Evolutionary conservation across 176 grass and related monocot species (phyloP).

Genomic region (Oryza australiensis): DNA sequence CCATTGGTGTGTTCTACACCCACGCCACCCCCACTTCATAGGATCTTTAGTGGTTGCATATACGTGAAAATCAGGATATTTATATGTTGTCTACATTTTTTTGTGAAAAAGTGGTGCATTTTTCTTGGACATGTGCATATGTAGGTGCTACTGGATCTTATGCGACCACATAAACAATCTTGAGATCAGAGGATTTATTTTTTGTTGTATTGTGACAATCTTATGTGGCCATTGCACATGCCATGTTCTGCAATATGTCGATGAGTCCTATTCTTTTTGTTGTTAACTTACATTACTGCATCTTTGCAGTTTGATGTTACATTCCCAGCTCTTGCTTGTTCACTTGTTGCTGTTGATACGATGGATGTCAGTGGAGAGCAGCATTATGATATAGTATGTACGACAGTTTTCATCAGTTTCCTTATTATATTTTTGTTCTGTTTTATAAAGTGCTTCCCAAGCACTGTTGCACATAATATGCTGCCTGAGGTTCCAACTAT

Average conservation of each 20-base stretch:
- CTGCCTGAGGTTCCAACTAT: constrained; percentile 24
- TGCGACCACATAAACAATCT: background rate
- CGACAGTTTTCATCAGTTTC: constrained; percentile 30
- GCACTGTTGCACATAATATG: constrained; percentile 13
- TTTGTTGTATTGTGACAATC: background rate
- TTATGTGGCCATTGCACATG: background rate
- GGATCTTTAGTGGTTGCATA: background rate
- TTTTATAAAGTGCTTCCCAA: constrained; percentile 32
- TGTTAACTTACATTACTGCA: constrained; percentile 16
- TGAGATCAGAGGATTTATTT: background rate
- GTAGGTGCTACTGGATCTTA: no score
- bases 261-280: constrained; percentile 21
- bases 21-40: background rate
- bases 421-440: constrained; percentile 31
- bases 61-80: background rate
- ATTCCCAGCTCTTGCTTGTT: constrained; percentile 90
- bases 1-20: background rate
- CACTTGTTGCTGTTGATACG: constrained; percentile 94
- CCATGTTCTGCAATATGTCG: background rate
- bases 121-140: background rate
- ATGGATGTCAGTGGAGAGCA: constrained; percentile 99
- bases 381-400: constrained; percentile 97
- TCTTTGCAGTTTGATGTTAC: constrained; percentile 96
- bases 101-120: background rate
- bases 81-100: background rate